These are phyloP conservation scores for Fusarium nematophilum DNA, from an alignment of 2,329 filamentous ascomycete species.

Conservation along the genomic window DNA sequence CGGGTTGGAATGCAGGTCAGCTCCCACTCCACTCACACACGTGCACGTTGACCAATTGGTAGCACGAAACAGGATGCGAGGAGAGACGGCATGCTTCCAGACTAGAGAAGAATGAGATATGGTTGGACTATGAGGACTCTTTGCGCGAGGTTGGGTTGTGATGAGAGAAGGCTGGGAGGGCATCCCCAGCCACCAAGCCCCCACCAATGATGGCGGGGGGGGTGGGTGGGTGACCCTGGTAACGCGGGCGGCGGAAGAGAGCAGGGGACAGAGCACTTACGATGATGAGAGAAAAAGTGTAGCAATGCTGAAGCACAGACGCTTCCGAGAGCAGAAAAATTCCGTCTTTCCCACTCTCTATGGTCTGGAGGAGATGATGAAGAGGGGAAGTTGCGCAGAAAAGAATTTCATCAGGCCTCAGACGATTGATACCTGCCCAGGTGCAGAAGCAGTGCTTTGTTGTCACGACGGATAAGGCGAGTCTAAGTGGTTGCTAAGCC, in stretches of 20 bases:
- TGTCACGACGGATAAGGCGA: slow-evolving; percentile 29
- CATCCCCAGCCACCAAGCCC: slow-evolving; percentile 43
- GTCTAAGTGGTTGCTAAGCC: slow-evolving; percentile 15
- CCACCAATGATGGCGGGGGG: slow-evolving; percentile 31
- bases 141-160: slow-evolving; percentile 44
- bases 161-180: slow-evolving; percentile 41
- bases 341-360: neutral
- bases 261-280: slow-evolving; percentile 29
- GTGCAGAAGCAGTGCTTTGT: slow-evolving; percentile 28
- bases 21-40: slow-evolving; percentile 47
- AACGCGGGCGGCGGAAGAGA: neutral
- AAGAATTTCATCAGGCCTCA: slow-evolving; percentile 20
- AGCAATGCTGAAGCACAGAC: neutral
- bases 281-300: slow-evolving; percentile 1
- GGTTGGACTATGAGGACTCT: slow-evolving; percentile 46
- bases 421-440: slow-evolving; percentile 14
- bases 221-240: slow-evolving; percentile 20
- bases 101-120: slow-evolving; percentile 46
- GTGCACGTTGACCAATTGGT: slow-evolving; percentile 50
- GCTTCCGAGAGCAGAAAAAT: neutral
- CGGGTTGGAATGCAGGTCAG: slow-evolving; percentile 39
- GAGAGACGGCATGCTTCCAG: slow-evolving; percentile 47
- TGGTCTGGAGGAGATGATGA: slow-evolving; percentile 1
- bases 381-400: slow-evolving; percentile 21
- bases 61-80: slow-evolving; percentile 46